Evolutionary conservation across 1,284 basidiomycete genomes (phyloP).

Genomic region (Prillingera fragicola): DNA sequence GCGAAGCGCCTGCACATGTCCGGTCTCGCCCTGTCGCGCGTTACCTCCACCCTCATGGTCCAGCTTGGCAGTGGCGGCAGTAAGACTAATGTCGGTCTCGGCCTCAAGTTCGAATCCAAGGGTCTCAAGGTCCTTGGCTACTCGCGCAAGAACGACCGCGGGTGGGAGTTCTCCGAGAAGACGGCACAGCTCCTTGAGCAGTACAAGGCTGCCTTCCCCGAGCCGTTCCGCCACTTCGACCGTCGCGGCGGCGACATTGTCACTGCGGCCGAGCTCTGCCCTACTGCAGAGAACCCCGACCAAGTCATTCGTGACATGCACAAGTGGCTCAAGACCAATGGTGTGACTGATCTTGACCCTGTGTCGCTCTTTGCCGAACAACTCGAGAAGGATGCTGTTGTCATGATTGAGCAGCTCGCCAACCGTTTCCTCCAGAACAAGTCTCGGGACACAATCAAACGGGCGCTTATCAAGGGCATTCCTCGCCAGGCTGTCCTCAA

Average conservation of each 20-base stretch:
- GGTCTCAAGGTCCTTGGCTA: conserved; percentile 94
- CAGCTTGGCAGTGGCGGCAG: conserved; percentile 59
- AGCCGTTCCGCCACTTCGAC: conserved; percentile 69
- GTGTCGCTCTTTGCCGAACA: conserved; percentile 90
- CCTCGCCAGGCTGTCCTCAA: conserved; percentile 93
- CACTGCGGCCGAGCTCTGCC: conserved; percentile 67
- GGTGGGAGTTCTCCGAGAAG: conserved; percentile 93
- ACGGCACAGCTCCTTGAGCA: conserved; percentile 73
- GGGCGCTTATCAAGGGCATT: conserved; percentile 81
- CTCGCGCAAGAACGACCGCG: conserved; percentile 71
- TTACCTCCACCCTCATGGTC: conserved; percentile 90
- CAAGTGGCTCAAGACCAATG: conserved; percentile 78
- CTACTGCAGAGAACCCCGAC: conserved; percentile 59
- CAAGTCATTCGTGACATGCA: conserved; percentile 69
- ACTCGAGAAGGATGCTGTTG: conserved; percentile 64
- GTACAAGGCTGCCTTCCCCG: conserved; percentile 77
- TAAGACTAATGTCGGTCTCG: conserved; percentile 86
- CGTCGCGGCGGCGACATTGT: conserved; percentile 66
- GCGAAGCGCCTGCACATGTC: conserved; percentile 66
- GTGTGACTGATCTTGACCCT: conserved; percentile 83
- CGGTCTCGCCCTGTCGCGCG: conserved; percentile 71
- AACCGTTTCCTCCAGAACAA: conserved; percentile 62
- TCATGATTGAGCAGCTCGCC: conserved; percentile 50
- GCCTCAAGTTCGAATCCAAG: conserved; percentile 95
- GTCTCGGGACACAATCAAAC: conserved; percentile 65